Base-by-base conservation (phyloP, 352 stramenopile species). In the Blastocystis sp. region DNA sequence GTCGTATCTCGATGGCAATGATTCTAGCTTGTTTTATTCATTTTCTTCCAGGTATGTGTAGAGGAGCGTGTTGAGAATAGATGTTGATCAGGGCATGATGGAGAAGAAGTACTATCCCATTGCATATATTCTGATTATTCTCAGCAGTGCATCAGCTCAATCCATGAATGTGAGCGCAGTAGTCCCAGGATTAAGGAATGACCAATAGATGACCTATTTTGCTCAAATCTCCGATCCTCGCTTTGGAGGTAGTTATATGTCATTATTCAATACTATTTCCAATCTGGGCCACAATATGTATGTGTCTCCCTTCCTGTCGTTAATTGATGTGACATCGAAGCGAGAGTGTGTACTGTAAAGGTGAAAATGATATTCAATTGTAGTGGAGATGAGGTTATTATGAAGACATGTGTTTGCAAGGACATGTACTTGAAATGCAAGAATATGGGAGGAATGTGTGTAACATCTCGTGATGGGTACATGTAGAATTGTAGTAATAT, bases 231-330 rank as follows among this genome's bases (percentile, higher is more conserved):
- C 92, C 46, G 93, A 95, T 54, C 93, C 93, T 21, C 92, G 91
- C 19, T 95, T 95, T 78, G 93, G 93, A 59, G 93, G 93, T 87
- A 95, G 92, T 37, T 95, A 95, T 89, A 95, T 95, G 93, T 95
- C 93, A 80, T 94, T 94, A 87, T 92, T 95, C 71, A 95, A 95
- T 81, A 95, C 93, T 12, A 90, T 95, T 87, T 93, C 92, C 56
- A 95, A 95, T 85, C 83, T 95, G 43, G 93, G 92, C 58, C 93
- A 91, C 86, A 95, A 95, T 90, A 65, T 83, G 71, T 83, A 83
- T 43, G 52, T 83, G n/a, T 83, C 71, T 11, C 71, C 71, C 21
- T 37, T 83, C 39, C 37, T 83, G 27, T 43, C 49, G 35, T 42
- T 67, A 3, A 83, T 83, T 42, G 71, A 83, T 27, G 16, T 67